phyloP scores from a whole-genome alignment of 306 rosid genomes.

The Morella rubra region DNA sequence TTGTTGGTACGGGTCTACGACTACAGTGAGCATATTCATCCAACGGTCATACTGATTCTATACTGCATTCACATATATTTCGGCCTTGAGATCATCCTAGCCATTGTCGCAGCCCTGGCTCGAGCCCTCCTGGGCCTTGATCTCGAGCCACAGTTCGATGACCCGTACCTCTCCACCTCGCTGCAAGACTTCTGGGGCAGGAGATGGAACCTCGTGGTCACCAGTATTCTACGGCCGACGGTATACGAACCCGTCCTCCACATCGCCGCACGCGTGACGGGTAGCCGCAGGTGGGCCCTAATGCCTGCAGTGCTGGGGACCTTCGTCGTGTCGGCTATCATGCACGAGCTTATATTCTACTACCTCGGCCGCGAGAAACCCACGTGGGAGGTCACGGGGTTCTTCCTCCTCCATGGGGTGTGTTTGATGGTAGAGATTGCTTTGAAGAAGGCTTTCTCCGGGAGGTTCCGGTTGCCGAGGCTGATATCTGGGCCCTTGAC shows the following conservation, averaged over 20 bases:
- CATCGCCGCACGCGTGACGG: constrained; percentile 3
- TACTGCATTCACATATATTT: constrained; percentile 37
- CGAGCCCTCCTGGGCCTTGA: constrained; percentile 29
- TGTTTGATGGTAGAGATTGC: constrained; percentile 32
- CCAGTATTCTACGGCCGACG: constrained; percentile 38
- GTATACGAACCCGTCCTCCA: constrained; percentile 34
- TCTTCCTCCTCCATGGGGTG: constrained; percentile 39
- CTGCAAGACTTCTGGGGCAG: constrained; percentile 49
- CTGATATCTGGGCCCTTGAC: constrained; percentile 26
- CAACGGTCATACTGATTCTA: constrained; percentile 11
- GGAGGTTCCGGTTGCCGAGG: background rate
- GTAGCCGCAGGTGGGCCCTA: constrained; percentile 17
- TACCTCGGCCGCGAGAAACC: constrained; percentile 32
- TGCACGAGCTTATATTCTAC: constrained; percentile 52
- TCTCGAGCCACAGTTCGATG: constrained; percentile 43
- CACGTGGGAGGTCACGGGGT: constrained; percentile 46
- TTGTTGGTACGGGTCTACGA: constrained; percentile 11
- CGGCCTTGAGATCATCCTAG: constrained; percentile 29
- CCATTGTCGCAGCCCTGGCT: constrained; percentile 25
- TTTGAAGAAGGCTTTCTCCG: constrained; percentile 19
- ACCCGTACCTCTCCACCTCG: constrained; percentile 41
- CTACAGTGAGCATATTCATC: constrained; percentile 22
- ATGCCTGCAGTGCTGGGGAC: constrained; percentile 30
- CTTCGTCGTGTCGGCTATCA: constrained; percentile 37
- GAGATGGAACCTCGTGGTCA: constrained; percentile 43